Conservation (phyloP, 495 filamentous ascomycete genomes). For the Penicillium paradoxum region DNA sequence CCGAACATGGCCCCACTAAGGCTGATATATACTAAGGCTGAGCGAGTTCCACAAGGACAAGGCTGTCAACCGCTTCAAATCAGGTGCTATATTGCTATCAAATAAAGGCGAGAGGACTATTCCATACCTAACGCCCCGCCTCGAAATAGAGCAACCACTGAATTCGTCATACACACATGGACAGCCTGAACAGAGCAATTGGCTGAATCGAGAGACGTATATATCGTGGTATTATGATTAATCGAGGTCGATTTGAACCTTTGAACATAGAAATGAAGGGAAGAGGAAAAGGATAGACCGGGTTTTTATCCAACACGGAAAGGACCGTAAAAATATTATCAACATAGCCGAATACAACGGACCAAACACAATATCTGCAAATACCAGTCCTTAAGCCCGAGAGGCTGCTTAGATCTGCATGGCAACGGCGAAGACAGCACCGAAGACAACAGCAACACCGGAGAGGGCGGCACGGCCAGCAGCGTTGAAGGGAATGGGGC, state of each 20-base stretch:
- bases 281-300: neutral
- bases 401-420: slow-evolving; percentile 23
- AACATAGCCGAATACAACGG: slow-evolving; percentile 1
- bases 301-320: slow-evolving; percentile 4
- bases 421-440: slow-evolving; percentile 17
- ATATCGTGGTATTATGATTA: slow-evolving; percentile 21
- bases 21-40: no score
- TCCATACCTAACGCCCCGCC: neutral
- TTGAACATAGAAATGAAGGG: slow-evolving; percentile 12
- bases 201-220: slow-evolving; percentile 1
- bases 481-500: slow-evolving; percentile 20
- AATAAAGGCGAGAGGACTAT: neutral
- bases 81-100: neutral
- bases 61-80: no score
- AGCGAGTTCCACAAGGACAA: no score
- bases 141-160: neutral
- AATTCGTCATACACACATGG: neutral
- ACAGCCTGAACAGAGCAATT: neutral
- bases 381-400: neutral
- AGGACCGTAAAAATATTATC: slow-evolving; percentile 4
- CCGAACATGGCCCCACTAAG: no score
- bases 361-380: neutral
- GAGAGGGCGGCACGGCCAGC: slow-evolving; percentile 27
- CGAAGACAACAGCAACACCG: slow-evolving; percentile 20
- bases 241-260: slow-evolving; percentile 5